Evolutionary conservation across 495 filamentous ascomycete species (phyloP).

Genomic region (Penicillium subrubescens): DNA sequence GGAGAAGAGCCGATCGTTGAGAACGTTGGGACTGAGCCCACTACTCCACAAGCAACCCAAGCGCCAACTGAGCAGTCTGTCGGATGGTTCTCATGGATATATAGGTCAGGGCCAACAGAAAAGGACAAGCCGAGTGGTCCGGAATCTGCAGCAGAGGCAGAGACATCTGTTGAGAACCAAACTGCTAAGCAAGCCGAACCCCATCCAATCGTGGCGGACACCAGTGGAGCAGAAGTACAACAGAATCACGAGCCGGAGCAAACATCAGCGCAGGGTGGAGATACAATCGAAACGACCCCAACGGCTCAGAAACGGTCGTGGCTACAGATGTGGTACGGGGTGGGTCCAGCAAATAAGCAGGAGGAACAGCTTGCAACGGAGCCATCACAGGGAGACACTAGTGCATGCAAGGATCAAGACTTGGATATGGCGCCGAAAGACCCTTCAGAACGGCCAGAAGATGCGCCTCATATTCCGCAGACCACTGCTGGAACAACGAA

Average conservation of each 20-base stretch:
- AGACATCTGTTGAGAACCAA: constrained; percentile 22
- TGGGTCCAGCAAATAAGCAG: constrained; percentile 30
- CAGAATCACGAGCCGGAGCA: constrained; percentile 21
- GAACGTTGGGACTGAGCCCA: constrained; percentile 10
- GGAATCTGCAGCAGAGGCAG: constrained; percentile 21
- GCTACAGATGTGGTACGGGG: constrained; percentile 53
- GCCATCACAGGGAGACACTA: constrained; percentile 9
- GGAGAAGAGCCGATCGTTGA: constrained; percentile 18
- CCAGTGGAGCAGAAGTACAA: constrained; percentile 10
- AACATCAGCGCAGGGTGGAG: constrained; percentile 20
- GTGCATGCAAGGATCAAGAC: constrained; percentile 20
- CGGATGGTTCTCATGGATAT: constrained; percentile 64
- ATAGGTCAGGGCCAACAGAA: constrained; percentile 27
- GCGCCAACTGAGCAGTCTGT: constrained; percentile 37
- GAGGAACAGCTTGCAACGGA: constrained; percentile 29
- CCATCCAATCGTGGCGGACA: constrained; percentile 23
- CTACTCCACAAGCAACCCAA: constrained; percentile 2
- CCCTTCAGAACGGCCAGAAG: constrained; percentile 17
- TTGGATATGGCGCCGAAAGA: constrained; percentile 26
- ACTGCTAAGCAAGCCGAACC: constrained; percentile 21
- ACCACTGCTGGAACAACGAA: constrained; percentile 40
- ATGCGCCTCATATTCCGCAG: constrained; percentile 40
- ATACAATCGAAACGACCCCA: constrained; percentile 22
- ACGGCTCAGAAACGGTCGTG: constrained; percentile 44
- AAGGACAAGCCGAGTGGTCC: constrained; percentile 5